phyloP scores from a whole-genome alignment of 2,329 filamentous ascomycete species.

The Colletotrichum liaoningense region DNA sequence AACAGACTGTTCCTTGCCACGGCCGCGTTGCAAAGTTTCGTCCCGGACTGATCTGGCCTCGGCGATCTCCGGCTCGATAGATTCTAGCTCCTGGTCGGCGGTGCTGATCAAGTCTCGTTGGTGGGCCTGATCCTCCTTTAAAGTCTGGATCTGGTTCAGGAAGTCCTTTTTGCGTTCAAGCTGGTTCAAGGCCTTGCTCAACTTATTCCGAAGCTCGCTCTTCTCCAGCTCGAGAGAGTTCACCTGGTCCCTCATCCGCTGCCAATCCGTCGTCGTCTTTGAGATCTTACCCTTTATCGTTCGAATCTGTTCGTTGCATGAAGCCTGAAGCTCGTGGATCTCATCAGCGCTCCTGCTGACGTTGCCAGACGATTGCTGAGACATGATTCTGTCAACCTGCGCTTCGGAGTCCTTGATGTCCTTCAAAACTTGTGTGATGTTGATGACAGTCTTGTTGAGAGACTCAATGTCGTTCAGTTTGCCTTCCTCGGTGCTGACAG shows the following conservation, averaged over 20 bases:
- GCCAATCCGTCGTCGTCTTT: conserved; percentile 76
- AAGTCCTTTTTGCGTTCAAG: conserved; percentile 85
- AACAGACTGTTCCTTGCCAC: conserved; percentile 77
- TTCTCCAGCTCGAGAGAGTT: conserved; percentile 80
- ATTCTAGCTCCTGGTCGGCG: conserved; percentile 78
- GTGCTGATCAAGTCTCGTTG: conserved; percentile 77
- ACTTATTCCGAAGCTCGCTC: conserved; percentile 78
- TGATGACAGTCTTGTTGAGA: conserved; percentile 79
- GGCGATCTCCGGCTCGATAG: conserved; percentile 79
- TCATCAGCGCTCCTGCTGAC: conserved; percentile 80
- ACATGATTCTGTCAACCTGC: conserved; percentile 80
- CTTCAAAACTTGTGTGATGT: conserved; percentile 77
- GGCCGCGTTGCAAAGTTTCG: conserved; percentile 78
- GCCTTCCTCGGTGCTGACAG: conserved; percentile 72
- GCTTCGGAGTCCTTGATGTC: conserved; percentile 78
- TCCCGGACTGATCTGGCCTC: conserved; percentile 82
- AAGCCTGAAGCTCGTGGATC: conserved; percentile 81
- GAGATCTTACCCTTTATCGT: conserved; percentile 71
- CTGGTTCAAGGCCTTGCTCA: conserved; percentile 77
- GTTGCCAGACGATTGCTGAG: conserved; percentile 78
- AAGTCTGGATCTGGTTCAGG: conserved; percentile 76
- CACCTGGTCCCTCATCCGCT: conserved; percentile 76
- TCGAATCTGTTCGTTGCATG: conserved; percentile 75
- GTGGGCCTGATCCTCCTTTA: conserved; percentile 74
- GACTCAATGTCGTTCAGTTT: conserved; percentile 79